These are phyloP conservation scores for Crataegus laevigata DNA, from an alignment of 306 rosid species.

Conservation along the genomic window DNA sequence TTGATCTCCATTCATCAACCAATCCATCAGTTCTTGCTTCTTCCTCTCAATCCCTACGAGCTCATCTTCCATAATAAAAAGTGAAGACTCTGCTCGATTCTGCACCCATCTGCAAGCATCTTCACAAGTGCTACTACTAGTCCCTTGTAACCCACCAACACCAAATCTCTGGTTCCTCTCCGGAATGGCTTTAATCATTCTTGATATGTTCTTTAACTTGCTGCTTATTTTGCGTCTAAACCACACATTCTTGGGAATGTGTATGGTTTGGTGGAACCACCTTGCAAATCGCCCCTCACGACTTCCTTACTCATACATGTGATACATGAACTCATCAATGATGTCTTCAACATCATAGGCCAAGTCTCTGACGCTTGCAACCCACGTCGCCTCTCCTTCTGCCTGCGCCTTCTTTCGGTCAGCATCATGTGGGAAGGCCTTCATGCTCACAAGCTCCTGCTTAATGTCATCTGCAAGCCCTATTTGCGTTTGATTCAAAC, in stretches of 20 bases:
- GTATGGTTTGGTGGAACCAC: not conserved
- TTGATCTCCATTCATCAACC: not conserved
- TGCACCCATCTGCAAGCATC: not conserved
- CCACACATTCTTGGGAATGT: not conserved
- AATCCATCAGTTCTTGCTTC: not conserved
- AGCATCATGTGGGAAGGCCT: not conserved
- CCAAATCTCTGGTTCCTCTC: not conserved
- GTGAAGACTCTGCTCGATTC: not conserved
- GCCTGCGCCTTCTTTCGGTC: not conserved
- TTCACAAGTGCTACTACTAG: not conserved
- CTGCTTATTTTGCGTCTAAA: not conserved
- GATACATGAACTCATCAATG: conserved; percentile 7
- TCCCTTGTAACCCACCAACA: not conserved
- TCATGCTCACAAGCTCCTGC: not conserved
- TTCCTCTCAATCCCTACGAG: not conserved
- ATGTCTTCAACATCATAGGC: conserved; percentile 4
- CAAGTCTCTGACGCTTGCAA: not conserved
- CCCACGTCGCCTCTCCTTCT: not conserved
- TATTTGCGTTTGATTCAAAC: not conserved
- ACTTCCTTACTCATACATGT: not conserved
- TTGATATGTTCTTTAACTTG: not conserved
- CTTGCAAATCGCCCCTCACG: not conserved
- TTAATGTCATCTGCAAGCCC: conserved; percentile 1
- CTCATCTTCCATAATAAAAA: conserved; percentile 1
- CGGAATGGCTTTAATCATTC: not conserved